Evolutionary conservation across 768 basidiomycete species (phyloP).

Genomic region (Imleria badia): DNA sequence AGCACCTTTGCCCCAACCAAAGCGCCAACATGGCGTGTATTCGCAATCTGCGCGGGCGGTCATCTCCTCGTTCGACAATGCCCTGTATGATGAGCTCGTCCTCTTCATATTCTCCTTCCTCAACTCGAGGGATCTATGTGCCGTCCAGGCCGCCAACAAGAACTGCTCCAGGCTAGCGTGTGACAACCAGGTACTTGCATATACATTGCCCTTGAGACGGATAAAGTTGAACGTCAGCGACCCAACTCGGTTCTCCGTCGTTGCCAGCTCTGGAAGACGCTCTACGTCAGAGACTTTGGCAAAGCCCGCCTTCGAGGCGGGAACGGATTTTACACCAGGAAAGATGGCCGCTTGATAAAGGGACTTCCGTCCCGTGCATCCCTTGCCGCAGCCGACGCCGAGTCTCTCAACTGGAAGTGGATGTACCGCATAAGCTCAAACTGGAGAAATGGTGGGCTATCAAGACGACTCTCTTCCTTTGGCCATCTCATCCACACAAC

Average conservation of each 20-base stretch:
- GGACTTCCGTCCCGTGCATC: conserved; percentile 54
- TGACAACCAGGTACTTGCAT: conserved; percentile 57
- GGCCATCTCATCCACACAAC: conserved; percentile 20
- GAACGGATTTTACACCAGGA: conserved; percentile 55
- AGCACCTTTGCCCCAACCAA: conserved; percentile 51
- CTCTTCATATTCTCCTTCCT: conserved; percentile 73
- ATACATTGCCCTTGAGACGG: background rate
- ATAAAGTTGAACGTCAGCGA: conserved; percentile 17
- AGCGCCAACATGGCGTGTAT: conserved; percentile 45
- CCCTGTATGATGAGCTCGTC: conserved; percentile 75
- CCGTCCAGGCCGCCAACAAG: conserved; percentile 56
- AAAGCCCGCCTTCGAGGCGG: conserved; percentile 66
- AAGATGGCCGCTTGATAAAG: conserved; percentile 58
- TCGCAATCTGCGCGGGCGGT: conserved; percentile 11
- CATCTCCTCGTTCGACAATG: conserved; percentile 47
- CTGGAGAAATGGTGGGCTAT: conserved; percentile 68
- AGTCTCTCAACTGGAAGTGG: conserved; percentile 69
- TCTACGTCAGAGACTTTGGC: conserved; percentile 66
- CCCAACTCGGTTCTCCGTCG: conserved; percentile 1
- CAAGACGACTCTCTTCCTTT: conserved; percentile 10
- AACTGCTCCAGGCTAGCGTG: conserved; percentile 67
- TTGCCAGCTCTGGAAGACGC: conserved; percentile 60
- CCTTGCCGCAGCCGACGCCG: conserved; percentile 27
- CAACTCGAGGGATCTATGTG: conserved; percentile 65
- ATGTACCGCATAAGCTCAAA: conserved; percentile 85